These are phyloP conservation scores for Trichoderma gracile DNA, from an alignment of 2,329 filamentous ascomycete species.

Conservation along the genomic window DNA sequence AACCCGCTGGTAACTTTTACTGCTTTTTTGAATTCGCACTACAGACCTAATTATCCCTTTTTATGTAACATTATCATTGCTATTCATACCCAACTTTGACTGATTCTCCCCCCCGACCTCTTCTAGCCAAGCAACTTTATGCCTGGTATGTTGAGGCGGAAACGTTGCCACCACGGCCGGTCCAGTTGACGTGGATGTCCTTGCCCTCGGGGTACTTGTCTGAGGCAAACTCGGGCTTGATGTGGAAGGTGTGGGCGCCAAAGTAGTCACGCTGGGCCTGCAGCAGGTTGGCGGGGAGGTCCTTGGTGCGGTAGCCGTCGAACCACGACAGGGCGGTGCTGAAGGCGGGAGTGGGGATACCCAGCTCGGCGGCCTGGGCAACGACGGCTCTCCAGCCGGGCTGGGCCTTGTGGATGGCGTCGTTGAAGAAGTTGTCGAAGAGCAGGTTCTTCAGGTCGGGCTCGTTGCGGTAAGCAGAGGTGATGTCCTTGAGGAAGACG, in stretches of 20 bases:
- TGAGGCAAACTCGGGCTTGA: slow-evolving; percentile 78
- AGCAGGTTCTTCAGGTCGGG: slow-evolving; percentile 96
- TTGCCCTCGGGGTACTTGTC: slow-evolving; percentile 80
- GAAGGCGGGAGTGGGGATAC: slow-evolving; percentile 95
- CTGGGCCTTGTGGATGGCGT: slow-evolving; percentile 96
- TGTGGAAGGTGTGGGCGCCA: slow-evolving; percentile 85
- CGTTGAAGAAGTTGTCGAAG: slow-evolving; percentile 99
- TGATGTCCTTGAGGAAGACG: slow-evolving; percentile 99
- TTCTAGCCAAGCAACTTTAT: slow-evolving; percentile 52
- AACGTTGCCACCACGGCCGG: slow-evolving; percentile 93
- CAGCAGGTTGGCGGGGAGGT: slow-evolving; percentile 95
- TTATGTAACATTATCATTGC: slow-evolving; percentile 21
- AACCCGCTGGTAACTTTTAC: neutral
- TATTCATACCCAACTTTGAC: slow-evolving; percentile 23
- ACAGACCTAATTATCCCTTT: slow-evolving; percentile 20
- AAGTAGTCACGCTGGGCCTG: slow-evolving; percentile 99
- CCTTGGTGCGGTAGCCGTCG: slow-evolving; percentile 96
- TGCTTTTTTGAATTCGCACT: slow-evolving; percentile 19
- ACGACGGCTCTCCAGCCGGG: slow-evolving; percentile 89
- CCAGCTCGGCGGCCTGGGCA: slow-evolving; percentile 86
- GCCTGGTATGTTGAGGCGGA: slow-evolving; percentile 97
- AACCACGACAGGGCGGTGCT: slow-evolving; percentile 97
- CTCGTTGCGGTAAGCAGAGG: slow-evolving; percentile 90
- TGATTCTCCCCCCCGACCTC: neutral
- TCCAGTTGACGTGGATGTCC: slow-evolving; percentile 99